Conservation (phyloP, 257 asterid species). For the Osmanthus fragrans region DNA sequence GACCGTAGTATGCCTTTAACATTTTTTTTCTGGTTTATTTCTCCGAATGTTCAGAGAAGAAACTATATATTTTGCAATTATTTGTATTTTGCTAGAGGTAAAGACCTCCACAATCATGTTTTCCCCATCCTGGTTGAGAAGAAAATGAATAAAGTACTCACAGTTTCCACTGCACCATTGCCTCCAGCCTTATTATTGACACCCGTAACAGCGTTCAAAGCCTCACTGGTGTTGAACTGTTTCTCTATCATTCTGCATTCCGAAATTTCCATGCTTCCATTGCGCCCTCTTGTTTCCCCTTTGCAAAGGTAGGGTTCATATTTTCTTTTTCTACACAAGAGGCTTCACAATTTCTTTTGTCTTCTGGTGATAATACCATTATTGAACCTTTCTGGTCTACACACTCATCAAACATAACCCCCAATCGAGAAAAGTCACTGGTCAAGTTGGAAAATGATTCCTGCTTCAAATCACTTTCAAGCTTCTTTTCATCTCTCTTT, state of each 20-base stretch:
- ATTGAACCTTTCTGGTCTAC: slow-evolving; percentile 31
- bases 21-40: slow-evolving; percentile 17
- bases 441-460: slow-evolving; percentile 48
- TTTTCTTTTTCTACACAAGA: slow-evolving; percentile 60
- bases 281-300: slow-evolving; percentile 32
- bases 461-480: slow-evolving; percentile 46
- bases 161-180: slow-evolving; percentile 41
- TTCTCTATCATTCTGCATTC: slow-evolving; percentile 34
- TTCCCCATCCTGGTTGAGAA: slow-evolving; percentile 19
- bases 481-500: slow-evolving; percentile 76
- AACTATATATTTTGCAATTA: not conserved
- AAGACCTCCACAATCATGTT: slow-evolving; percentile 14
- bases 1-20: not conserved
- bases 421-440: slow-evolving; percentile 61
- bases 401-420: slow-evolving; percentile 53
- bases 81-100: slow-evolving; percentile 16
- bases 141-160: slow-evolving; percentile 39
- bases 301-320: slow-evolving; percentile 34
- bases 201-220: slow-evolving; percentile 28
- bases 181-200: slow-evolving; percentile 28
- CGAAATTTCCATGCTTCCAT: slow-evolving; percentile 27
- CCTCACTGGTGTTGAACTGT: slow-evolving; percentile 25
- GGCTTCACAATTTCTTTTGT: slow-evolving; percentile 27
- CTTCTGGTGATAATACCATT: slow-evolving; percentile 33
- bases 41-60: not conserved